Conservation (phyloP, 208 protist species). For the Wallacemonas sp. region DNA sequence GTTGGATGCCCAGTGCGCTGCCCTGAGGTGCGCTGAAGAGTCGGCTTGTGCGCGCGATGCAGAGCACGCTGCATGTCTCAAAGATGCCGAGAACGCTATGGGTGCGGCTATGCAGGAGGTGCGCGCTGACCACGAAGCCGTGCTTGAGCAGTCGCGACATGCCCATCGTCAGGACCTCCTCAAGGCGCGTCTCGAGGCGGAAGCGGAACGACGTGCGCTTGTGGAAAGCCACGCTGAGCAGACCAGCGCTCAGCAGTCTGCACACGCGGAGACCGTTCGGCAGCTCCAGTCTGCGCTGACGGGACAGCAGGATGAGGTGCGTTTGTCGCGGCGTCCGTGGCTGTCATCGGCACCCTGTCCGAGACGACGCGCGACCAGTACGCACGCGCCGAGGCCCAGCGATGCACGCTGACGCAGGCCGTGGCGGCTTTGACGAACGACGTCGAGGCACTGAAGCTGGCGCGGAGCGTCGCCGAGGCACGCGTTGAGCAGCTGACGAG, state of each 20-base stretch:
- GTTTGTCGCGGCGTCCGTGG: too few species aligned
- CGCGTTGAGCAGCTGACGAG: not conserved
- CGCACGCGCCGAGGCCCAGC: not conserved
- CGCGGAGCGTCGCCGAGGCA: not conserved
- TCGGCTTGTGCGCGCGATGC: too few species aligned
- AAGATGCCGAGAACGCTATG: too few species aligned
- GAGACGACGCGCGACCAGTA: slow-evolving; percentile 12
- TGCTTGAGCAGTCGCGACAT: not conserved
- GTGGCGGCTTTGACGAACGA: not conserved
- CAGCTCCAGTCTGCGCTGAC: slow-evolving; percentile 7
- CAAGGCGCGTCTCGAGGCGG: not conserved
- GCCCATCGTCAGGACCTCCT: not conserved
- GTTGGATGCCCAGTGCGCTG: slow-evolving; percentile 5
- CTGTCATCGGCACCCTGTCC: too few species aligned
- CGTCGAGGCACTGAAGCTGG: not conserved
- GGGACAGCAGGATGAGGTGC: not conserved
- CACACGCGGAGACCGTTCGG: slow-evolving; percentile 11
- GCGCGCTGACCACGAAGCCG: not conserved
- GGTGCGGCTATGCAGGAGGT: not conserved
- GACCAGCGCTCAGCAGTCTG: slow-evolving; percentile 7
- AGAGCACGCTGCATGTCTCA: too few species aligned
- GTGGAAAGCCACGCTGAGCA: slow-evolving; percentile 19
- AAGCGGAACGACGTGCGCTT: slow-evolving; percentile 5
- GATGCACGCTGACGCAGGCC: not conserved
- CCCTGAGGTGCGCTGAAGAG: too few species aligned